phyloP scores from a whole-genome alignment of 2,329 filamentous ascomycete genomes.

The Xylaria sp. region DNA sequence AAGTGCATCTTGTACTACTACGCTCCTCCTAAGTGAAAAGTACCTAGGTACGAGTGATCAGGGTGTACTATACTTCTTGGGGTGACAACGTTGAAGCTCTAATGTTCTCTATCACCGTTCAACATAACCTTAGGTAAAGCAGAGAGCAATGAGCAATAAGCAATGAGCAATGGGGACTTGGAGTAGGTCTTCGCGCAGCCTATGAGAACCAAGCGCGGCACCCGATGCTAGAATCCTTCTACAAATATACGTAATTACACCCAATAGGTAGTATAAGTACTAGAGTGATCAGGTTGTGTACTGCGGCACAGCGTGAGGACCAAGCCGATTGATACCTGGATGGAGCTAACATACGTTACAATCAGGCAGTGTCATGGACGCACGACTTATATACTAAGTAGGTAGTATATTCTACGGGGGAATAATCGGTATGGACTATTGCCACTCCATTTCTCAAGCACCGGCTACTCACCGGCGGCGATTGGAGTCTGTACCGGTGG shows the following conservation, averaged over 20 bases:
- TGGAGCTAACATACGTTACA: background rate
- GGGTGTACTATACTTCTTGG: too few relatives aligned
- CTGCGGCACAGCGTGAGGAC: too few relatives aligned
- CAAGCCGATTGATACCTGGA: background rate
- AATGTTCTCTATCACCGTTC: too few relatives aligned
- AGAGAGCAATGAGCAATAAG: too few relatives aligned
- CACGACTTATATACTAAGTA: background rate
- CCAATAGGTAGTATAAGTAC: background rate
- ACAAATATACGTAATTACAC: background rate
- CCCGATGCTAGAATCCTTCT: background rate
- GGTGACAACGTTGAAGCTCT: too few relatives aligned
- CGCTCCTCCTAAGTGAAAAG: background rate
- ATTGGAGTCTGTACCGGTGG: constrained; percentile 11
- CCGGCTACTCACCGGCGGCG: background rate
- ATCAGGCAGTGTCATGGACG: background rate
- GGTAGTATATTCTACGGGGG: background rate
- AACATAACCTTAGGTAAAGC: too few relatives aligned
- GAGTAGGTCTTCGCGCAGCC: constrained; percentile 1
- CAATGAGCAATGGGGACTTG: background rate
- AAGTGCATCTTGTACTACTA: constrained; percentile 1
- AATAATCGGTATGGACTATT: constrained; percentile 9
- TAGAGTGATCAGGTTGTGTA: background rate
- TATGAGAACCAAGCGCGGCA: background rate
- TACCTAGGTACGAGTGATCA: too few relatives aligned
- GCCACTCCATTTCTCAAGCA: constrained; percentile 17